A percentile compares a stretch with the other conserved stretches of the same genome.
These are phyloP conservation scores for Nakazawaea wickerhamii DNA, from an alignment of 805 yeast genomes.

Conservation along the genomic window DNA sequence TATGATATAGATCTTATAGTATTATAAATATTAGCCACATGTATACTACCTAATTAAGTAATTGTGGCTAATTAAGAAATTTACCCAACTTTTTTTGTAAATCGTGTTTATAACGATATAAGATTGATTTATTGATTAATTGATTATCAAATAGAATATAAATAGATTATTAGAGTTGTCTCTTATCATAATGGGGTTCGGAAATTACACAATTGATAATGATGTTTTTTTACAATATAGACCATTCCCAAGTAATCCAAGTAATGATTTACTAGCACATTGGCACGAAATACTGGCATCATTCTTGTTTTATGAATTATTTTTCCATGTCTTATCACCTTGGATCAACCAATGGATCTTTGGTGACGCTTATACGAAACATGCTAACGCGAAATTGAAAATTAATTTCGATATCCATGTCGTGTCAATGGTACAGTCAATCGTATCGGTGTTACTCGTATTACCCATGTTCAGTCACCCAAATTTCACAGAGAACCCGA, in stretches of 20 bases:
- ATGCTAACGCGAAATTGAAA: conserved; percentile 39
- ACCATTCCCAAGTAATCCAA: conserved; percentile 43
- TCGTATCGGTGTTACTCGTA: conserved; percentile 53
- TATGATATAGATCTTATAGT: no score
- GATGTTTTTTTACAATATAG: conserved; percentile 40
- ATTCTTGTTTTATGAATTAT: conserved; percentile 50
- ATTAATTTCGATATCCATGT: conserved; percentile 86
- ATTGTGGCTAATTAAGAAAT: no score
- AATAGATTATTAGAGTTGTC: neutral
- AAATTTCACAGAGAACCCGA: conserved; percentile 40
- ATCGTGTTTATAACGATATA: no score
- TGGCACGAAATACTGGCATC: conserved; percentile 71
- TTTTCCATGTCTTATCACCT: conserved; percentile 48
- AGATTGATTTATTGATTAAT: no score
- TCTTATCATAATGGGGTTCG: neutral
- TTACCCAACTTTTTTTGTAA: no score
- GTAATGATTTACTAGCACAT: conserved; percentile 44
- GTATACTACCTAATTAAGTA: no score
- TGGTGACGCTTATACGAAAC: conserved; percentile 48
- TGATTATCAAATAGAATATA: neutral
- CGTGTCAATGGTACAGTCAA: conserved; percentile 81
- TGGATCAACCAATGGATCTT: conserved; percentile 41
- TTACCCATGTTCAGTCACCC: conserved; percentile 63
- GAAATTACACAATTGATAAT: conserved; percentile 14
- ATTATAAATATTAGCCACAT: no score